phyloP scores from a whole-genome alignment of 352 stramenopile species.

The Phytophthora podocarpi region DNA sequence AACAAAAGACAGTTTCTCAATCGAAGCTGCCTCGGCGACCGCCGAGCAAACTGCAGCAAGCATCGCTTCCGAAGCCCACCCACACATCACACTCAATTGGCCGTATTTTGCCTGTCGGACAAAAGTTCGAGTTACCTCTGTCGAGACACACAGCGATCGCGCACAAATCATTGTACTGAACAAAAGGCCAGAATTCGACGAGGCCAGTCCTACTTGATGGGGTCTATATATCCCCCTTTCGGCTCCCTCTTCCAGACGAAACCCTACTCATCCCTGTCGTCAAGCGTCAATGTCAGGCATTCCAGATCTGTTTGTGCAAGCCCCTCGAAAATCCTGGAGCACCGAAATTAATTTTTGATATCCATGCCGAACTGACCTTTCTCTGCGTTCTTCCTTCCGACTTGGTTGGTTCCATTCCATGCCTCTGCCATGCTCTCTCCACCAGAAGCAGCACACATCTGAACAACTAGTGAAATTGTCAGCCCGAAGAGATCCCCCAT shows the following conservation, averaged over 20 bases:
- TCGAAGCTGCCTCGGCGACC: not conserved
- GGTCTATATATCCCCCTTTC: not conserved
- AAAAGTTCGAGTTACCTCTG: too few relatives aligned
- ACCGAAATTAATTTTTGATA: not conserved
- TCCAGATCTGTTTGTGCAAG: not conserved
- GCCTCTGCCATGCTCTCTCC: not conserved
- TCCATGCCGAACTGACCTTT: too few relatives aligned
- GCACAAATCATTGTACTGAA: not conserved
- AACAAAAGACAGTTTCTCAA: not conserved
- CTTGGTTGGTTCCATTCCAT: too few relatives aligned
- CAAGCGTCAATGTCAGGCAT: not conserved
- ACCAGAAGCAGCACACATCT: not conserved
- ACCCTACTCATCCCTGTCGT: not conserved
- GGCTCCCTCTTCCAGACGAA: not conserved
- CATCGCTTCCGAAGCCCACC: not conserved
- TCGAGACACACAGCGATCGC: too few relatives aligned
- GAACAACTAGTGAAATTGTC: not conserved
- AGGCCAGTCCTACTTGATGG: not conserved
- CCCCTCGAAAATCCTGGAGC: not conserved
- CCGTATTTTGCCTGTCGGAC: not conserved
- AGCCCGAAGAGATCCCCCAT: not conserved
- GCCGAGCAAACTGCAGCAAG: not conserved
- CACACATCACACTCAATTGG: not conserved
- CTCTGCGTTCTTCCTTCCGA: too few relatives aligned
- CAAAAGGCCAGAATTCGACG: not conserved